phyloP scores from a whole-genome alignment of 306 rosid species.

The Pueraria montana region DNA sequence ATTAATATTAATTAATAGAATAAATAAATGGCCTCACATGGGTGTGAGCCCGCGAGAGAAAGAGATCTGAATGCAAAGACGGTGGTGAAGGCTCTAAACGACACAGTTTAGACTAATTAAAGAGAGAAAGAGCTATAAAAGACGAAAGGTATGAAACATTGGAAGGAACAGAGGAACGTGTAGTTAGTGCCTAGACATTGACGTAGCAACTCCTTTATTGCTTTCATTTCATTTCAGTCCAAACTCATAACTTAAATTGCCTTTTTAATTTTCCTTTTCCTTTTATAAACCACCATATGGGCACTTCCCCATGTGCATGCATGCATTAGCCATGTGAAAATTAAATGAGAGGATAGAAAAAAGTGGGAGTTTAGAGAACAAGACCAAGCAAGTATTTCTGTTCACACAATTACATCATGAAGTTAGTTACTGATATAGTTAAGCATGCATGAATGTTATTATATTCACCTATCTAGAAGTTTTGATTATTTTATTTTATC shows the following conservation, averaged over 20 bases:
- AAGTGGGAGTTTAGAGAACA: neutral
- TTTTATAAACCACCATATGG: neutral
- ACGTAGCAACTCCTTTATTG: conserved; percentile 20
- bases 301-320: conserved; percentile 41
- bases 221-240: conserved; percentile 22
- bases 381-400: neutral
- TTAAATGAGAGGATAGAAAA: neutral
- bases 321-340: conserved; percentile 16
- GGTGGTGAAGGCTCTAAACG: conserved; percentile 6
- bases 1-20: too few species aligned
- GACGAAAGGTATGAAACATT: conserved; percentile 4
- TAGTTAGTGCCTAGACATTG: neutral
- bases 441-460: too few species aligned
- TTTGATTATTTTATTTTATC: too few species aligned
- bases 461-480: too few species aligned
- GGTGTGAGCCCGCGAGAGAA: neutral
- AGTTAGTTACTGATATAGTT: neutral
- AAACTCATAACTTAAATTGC: neutral
- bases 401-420: neutral
- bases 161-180: conserved; percentile 23
- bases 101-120: conserved; percentile 17
- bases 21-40: conserved; percentile 5
- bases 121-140: neutral
- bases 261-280: neutral
- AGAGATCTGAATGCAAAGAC: neutral